Evolutionary conservation across 2,329 filamentous ascomycete genomes (phyloP), one percentile per base, ranked within the genome.

Genomic region (Venturia asperata): DNA sequence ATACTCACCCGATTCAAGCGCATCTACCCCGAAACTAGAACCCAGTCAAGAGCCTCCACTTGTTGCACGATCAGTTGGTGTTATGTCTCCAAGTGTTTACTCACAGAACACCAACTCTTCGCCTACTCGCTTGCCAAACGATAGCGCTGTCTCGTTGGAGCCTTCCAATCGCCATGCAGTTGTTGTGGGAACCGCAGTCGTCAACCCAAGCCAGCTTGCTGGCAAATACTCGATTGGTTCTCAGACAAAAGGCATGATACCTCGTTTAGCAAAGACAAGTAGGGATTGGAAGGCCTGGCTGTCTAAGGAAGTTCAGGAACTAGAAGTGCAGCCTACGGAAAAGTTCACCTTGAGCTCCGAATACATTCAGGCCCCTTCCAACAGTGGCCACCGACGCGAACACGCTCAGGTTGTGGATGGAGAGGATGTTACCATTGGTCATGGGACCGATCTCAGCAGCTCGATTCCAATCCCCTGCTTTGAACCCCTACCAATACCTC

Each of bases 221-320:
- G 61, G 30, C 11, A 61, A 64, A 27, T 64, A 56, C 24, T 52
- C 39, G 19, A 37, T 41, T 71, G 70, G 11, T 66, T 69, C 17
- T 64, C 45, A 39, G 69, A 69, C 6, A 13, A 52, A 56, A n/a
- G 43, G n/a, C 15, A 67, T 64, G 15, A 67, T 49, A 15, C 60
- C 60, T 61, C 62, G 30, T 68, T 34, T 73, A 68, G 61, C 39
- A 27, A 15, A 68, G 68, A 75, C 70, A 19, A 80, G 79, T 68
- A 71, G 71, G 39, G 79, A 81, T 45, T 81, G 79, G 79, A 77
- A 76, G 42, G 73, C 73, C 13, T 81, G 79, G 79, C 69, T 81
- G 2, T 78, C 76, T 2, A 74, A 77, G 62, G 78, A 81, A 67
- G 74, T 80, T 30, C 74, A 73, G 1, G 74, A 75, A 15, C 73